These are phyloP conservation scores for Exophiala xenobiotica DNA, from an alignment of 2,329 filamentous ascomycete genomes.

Conservation along the genomic window DNA sequence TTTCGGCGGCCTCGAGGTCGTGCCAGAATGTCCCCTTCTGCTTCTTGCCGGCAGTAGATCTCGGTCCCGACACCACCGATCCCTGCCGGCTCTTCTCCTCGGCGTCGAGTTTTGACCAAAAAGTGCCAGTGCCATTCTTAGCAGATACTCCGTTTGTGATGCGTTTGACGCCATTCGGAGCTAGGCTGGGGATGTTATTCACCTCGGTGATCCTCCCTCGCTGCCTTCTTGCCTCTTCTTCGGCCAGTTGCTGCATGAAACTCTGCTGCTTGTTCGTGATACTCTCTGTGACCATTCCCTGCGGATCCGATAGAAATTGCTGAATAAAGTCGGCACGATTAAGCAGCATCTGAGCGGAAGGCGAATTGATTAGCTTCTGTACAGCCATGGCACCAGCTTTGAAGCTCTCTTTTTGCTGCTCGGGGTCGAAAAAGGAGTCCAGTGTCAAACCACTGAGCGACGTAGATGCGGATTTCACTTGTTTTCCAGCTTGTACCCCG, in stretches of 20 bases:
- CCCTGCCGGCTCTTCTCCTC: constrained; percentile 21
- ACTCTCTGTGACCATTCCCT: constrained; percentile 26
- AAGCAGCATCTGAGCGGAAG: constrained; percentile 25
- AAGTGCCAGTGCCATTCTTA: constrained; percentile 15
- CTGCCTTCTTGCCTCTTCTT: constrained; percentile 24
- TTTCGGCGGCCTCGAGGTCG: constrained; percentile 26
- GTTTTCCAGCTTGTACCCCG: constrained; percentile 16
- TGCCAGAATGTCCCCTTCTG: constrained; percentile 28
- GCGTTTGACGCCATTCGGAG: neutral
- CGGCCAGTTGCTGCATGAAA: constrained; percentile 25
- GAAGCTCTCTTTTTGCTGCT: constrained; percentile 28
- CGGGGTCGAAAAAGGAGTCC: constrained; percentile 28
- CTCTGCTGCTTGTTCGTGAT: constrained; percentile 20
- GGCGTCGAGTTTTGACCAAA: constrained; percentile 20
- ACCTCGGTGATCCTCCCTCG: constrained; percentile 2
- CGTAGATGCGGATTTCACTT: constrained; percentile 12
- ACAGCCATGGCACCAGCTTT: constrained; percentile 24
- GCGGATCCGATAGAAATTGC: constrained; percentile 27
- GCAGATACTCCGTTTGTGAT: constrained; percentile 1
- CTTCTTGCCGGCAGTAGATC: constrained; percentile 1
- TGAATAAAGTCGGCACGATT: constrained; percentile 28
- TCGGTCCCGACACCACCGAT: constrained; percentile 13
- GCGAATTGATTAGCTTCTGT: constrained; percentile 21
- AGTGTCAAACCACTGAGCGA: constrained; percentile 22
- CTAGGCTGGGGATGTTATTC: neutral